A percentile compares a stretch with the other conserved stretches of the same genome.
Evolutionary conservation across 2,329 filamentous ascomycete genomes (phyloP).

Genomic region (Aspergillus tubingensis): DNA sequence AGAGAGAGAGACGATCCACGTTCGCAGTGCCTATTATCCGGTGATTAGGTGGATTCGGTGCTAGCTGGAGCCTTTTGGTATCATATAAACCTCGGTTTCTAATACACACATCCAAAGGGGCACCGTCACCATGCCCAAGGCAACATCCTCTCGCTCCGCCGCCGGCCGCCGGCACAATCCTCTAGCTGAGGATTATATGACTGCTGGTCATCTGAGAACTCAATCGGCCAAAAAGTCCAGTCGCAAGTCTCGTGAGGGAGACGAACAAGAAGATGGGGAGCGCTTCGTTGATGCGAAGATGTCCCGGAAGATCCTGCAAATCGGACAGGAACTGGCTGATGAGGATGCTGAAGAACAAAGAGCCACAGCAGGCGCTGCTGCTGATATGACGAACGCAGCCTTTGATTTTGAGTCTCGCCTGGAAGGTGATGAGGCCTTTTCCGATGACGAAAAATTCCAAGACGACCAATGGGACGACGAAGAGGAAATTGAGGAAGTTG

Average conservation of each 20-base stretch:
- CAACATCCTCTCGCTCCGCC: constrained; percentile 60
- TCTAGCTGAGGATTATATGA: constrained; percentile 81
- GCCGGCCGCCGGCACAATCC: constrained; percentile 77
- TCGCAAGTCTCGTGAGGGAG: constrained; percentile 57
- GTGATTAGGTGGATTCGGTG: background rate
- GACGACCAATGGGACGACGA: constrained; percentile 75
- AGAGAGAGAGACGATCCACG: background rate
- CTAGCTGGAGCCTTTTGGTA: background rate
- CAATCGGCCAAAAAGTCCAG: constrained; percentile 71
- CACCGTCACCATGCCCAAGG: constrained; percentile 71
- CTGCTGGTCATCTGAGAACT: constrained; percentile 70
- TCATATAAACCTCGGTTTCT: background rate
- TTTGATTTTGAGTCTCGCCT: constrained; percentile 82
- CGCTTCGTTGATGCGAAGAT: constrained; percentile 84
- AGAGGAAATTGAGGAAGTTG: constrained; percentile 59
- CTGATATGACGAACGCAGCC: constrained; percentile 58
- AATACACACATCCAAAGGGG: background rate
- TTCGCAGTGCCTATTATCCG: background rate
- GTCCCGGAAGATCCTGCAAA: constrained; percentile 82
- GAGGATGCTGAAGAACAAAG: constrained; percentile 66
- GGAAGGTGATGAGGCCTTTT: constrained; percentile 55
- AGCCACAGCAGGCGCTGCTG: constrained; percentile 39
- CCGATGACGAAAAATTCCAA: constrained; percentile 54
- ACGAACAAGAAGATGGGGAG: constrained; percentile 62
- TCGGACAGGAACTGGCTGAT: constrained; percentile 84